Percentiles rank a stretch among this genome's conserved stretches.
Evolutionary conservation across 768 basidiomycete species (phyloP).

Genomic region (Termitomyces sp.): DNA sequence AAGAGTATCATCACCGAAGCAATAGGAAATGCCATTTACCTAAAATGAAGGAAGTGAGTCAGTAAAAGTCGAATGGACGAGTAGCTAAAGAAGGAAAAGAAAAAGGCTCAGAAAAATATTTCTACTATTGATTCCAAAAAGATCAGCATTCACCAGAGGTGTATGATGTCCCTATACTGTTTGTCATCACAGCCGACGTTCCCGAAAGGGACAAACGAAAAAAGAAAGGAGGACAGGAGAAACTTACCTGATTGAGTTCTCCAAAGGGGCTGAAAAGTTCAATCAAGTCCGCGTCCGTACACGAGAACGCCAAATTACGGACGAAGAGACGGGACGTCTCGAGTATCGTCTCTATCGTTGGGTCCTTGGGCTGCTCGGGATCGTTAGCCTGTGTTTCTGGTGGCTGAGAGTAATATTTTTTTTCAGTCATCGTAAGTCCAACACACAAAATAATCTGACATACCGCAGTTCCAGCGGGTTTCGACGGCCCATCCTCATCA

Average conservation of each 20-base stretch:
- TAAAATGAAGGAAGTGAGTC: slow-evolving; percentile 14
- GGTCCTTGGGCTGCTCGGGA: slow-evolving; percentile 25
- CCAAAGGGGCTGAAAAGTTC: slow-evolving; percentile 69
- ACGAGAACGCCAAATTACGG: slow-evolving; percentile 91
- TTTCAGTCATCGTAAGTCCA: background rate
- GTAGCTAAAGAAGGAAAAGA: background rate
- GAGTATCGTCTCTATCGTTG: slow-evolving; percentile 52
- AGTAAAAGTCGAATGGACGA: background rate
- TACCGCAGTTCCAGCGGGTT: background rate
- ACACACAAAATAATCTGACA: background rate
- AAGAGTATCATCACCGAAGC: slow-evolving; percentile 36
- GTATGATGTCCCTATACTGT: slow-evolving; percentile 45
- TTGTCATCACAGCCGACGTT: slow-evolving; percentile 37
- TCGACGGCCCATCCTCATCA: slow-evolving; percentile 38
- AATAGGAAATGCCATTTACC: slow-evolving; percentile 31
- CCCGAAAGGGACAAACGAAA: background rate
- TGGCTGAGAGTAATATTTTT: background rate
- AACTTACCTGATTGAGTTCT: slow-evolving; percentile 69
- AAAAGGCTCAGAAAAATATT: slow-evolving; percentile 37
- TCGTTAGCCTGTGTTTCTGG: background rate
- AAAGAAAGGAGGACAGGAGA: background rate
- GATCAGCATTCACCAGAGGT: slow-evolving; percentile 33
- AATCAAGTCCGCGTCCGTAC: slow-evolving; percentile 66
- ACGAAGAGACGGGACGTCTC: slow-evolving; percentile 82
- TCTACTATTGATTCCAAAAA: slow-evolving; percentile 54